Base-by-base conservation (phyloP, 2,329 filamentous ascomycete genomes). In the Apiospora phragmitis region DNA sequence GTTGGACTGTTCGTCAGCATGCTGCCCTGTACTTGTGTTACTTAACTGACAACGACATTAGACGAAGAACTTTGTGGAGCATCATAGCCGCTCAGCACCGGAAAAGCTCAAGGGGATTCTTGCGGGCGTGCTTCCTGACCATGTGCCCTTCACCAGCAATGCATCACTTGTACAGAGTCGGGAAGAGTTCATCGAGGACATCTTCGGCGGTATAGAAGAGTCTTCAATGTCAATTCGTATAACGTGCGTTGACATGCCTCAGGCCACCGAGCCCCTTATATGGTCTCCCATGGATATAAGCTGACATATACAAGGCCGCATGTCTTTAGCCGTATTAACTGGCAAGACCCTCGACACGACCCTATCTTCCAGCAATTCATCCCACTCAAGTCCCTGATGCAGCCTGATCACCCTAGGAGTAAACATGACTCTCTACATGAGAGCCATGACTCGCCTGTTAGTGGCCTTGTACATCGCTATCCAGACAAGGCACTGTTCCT, bases 391-490 rank as follows among this genome's bases (percentile, higher is more conserved):
- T 90, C 89, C 2, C 77, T 81, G 3, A 84, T 89, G 74, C 73
- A 85, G 12, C 80, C 83, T 0, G 87, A 91, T 72, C 89, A 91
- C 74, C 85, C 86, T 0, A 82, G 83, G 68, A 74, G 88, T n/a
- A 80, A 80, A 0, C 76, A 90, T 4, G 90, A 91, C 76, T 89
- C 89, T 0, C 79, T 91, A n/a, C 81, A 88, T 62, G 89, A 92
- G 80, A 80, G 81, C 38, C 79, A 80, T 4, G 88, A 91, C 73
- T 87, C 85, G 8, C 87, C 87, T 0, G 87, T 90, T 2, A 80
- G 83, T 21, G 88, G 88, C 0, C 78, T 91, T 3, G 88, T 91
- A 2, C 89, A 91, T 76, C 84, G 89, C n/a, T 92, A 92, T 76
- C 85, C 85, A 0, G 88, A 91, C 71, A 90, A 89, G 77, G 89